phyloP scores from a whole-genome alignment of 257 asterid genomes.

The Eucommia ulmoides region DNA sequence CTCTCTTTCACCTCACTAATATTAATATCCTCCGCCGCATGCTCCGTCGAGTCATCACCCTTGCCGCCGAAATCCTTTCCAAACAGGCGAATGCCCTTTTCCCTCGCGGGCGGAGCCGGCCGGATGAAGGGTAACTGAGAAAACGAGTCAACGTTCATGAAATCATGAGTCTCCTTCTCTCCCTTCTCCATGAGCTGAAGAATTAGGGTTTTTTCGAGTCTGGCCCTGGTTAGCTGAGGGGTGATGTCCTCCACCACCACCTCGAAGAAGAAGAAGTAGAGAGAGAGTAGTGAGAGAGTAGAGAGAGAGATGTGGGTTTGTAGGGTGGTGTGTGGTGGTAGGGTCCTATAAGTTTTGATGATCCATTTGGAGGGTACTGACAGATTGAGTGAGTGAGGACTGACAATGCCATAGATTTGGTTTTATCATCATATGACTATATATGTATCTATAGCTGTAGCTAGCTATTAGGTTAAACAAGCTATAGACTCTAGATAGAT shows the following conservation, averaged over 20 bases:
- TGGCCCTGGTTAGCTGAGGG: not conserved
- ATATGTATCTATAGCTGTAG: too few species aligned
- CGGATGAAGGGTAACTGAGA: conserved; percentile 89
- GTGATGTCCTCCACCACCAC: not conserved
- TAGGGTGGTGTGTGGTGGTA: too few species aligned
- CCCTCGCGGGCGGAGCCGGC: conserved; percentile 26
- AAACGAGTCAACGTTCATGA: conserved; percentile 85
- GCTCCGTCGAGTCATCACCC: not conserved
- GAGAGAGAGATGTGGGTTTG: conserved; percentile 5
- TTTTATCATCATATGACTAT: too few species aligned
- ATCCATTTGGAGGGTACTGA: too few species aligned
- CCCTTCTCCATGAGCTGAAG: conserved; percentile 45
- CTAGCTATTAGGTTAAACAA: too few species aligned
- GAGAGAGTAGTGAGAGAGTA: not conserved
- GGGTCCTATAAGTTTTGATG: too few species aligned
- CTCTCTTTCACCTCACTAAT: too few species aligned
- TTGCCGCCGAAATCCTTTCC: conserved; percentile 72
- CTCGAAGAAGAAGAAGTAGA: conserved; percentile 1
- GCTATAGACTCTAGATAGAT: too few species aligned
- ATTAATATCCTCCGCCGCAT: too few species aligned
- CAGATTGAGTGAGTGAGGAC: too few species aligned
- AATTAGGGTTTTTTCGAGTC: not conserved
- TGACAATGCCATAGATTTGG: too few species aligned
- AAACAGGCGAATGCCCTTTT: conserved; percentile 56
- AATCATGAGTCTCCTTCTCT: conserved; percentile 62